phyloP scores from a whole-genome alignment of 2,329 filamentous ascomycete species.

The Zymoseptoria brevis region DNA sequence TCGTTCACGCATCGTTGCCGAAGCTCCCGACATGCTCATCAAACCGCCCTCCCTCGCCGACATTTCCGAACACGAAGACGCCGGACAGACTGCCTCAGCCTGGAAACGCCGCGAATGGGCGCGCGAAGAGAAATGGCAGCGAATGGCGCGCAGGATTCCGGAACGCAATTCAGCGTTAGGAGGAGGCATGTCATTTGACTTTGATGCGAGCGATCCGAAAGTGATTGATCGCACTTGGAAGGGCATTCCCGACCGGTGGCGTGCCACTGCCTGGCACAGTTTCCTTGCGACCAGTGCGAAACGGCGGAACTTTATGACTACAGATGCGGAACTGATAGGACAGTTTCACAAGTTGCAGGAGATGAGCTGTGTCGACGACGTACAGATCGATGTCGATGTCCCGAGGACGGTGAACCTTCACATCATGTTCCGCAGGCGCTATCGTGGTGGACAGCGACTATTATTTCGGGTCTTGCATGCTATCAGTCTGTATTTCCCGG shows the following conservation, averaged over 20 bases:
- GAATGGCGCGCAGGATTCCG: conserved; percentile 49
- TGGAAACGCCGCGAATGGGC: conserved; percentile 53
- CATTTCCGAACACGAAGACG: conserved; percentile 40
- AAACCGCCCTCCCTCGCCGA: conserved; percentile 46
- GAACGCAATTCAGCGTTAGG: conserved; percentile 30
- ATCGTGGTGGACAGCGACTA: conserved; percentile 83
- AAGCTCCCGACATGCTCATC: conserved; percentile 59
- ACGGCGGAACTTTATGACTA: conserved; percentile 49
- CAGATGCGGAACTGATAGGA: conserved; percentile 63
- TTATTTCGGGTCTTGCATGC: conserved; percentile 89
- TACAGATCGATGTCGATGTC: conserved; percentile 95
- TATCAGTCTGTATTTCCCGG: conserved; percentile 81
- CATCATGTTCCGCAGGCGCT: conserved; percentile 92
- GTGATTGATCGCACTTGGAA: conserved; percentile 93
- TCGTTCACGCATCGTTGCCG: conserved; percentile 48
- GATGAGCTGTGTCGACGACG: conserved; percentile 74
- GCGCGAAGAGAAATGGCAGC: conserved; percentile 59
- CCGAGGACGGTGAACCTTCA: conserved; percentile 90
- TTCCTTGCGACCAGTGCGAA: conserved; percentile 75
- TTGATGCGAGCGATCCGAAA: conserved; percentile 70
- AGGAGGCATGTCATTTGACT: conserved; percentile 62
- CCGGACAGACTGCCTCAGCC: conserved; percentile 39
- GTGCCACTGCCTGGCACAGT: conserved; percentile 86
- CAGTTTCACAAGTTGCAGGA: conserved; percentile 66
- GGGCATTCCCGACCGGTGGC: conserved; percentile 93